phyloP scores from a whole-genome alignment of 2,329 filamentous ascomycete species.

The Arthrocladium fulminans region DNA sequence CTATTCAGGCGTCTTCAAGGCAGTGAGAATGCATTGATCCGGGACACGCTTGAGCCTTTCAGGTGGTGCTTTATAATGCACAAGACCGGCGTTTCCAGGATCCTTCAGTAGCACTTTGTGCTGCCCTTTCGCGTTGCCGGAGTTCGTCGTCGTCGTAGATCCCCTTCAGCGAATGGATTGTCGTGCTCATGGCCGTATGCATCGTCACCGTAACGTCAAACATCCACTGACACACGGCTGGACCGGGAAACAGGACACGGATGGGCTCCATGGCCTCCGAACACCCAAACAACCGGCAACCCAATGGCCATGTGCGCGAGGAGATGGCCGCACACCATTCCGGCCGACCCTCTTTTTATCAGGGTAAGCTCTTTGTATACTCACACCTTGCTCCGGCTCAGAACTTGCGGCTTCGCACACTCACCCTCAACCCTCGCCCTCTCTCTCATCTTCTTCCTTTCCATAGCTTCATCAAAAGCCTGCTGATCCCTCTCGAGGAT shows the following conservation, averaged over 20 bases:
- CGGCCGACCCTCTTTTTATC: background rate
- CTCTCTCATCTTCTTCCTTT: constrained; percentile 26
- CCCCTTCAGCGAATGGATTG: constrained; percentile 19
- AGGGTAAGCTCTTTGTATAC: background rate
- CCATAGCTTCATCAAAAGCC: constrained; percentile 34
- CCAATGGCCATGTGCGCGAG: background rate
- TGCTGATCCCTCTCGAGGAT: constrained; percentile 60
- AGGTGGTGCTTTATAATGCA: background rate
- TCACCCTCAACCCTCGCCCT: constrained; percentile 16
- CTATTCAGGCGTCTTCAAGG: too few relatives aligned
- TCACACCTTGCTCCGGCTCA: constrained; percentile 2
- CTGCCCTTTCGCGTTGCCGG: background rate
- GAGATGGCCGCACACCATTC: background rate
- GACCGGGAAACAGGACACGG: background rate
- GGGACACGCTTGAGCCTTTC: background rate
- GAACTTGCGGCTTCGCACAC: constrained; percentile 4
- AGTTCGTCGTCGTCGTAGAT: background rate
- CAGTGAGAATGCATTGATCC: background rate
- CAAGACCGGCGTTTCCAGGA: background rate
- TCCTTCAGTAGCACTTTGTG: background rate
- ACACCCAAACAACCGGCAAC: background rate
- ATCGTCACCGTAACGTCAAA: constrained; percentile 23
- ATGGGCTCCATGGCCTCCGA: background rate
- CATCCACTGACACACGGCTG: background rate
- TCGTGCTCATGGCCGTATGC: constrained; percentile 32